phyloP scores from a whole-genome alignment of 345 rosid genomes.

The Salix suchowensis region DNA sequence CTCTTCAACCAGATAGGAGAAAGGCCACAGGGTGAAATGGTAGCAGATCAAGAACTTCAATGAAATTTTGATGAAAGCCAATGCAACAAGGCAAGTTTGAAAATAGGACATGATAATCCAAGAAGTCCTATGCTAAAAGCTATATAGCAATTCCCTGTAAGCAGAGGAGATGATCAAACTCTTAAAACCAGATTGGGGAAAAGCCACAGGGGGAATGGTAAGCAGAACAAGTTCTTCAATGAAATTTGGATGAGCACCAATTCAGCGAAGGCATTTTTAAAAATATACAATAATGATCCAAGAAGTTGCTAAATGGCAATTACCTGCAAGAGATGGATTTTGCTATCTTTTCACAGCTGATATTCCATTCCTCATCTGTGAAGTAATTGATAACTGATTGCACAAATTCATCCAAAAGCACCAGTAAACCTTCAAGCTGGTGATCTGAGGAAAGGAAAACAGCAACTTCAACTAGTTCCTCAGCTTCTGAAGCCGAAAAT shows the following conservation, averaged over 20 bases:
- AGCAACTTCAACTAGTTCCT: slow-evolving; percentile 48
- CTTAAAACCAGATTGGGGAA: not conserved
- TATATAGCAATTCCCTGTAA: too few species aligned
- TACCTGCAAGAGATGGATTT: slow-evolving; percentile 70
- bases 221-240: not conserved
- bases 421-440: slow-evolving; percentile 55
- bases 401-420: slow-evolving; percentile 46
- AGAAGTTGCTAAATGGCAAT: not conserved
- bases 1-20: not conserved
- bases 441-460: slow-evolving; percentile 55
- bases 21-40: not conserved
- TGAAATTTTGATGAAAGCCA: too few species aligned
- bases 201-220: not conserved
- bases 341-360: slow-evolving; percentile 55
- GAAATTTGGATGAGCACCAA: not conserved
- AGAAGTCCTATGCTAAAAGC: too few species aligned
- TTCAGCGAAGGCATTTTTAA: not conserved
- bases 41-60: not conserved
- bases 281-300: not conserved
- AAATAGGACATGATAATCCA: not conserved
- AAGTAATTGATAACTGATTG: slow-evolving; percentile 49
- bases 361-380: slow-evolving; percentile 70
- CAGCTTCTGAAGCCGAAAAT: slow-evolving; percentile 53
- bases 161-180: too few species aligned
- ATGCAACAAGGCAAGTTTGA: not conserved